Percentiles rank a stretch among this genome's conserved stretches.
Evolutionary conservation across 257 asterid species (phyloP).

Genomic region (Solanum sitiens): DNA sequence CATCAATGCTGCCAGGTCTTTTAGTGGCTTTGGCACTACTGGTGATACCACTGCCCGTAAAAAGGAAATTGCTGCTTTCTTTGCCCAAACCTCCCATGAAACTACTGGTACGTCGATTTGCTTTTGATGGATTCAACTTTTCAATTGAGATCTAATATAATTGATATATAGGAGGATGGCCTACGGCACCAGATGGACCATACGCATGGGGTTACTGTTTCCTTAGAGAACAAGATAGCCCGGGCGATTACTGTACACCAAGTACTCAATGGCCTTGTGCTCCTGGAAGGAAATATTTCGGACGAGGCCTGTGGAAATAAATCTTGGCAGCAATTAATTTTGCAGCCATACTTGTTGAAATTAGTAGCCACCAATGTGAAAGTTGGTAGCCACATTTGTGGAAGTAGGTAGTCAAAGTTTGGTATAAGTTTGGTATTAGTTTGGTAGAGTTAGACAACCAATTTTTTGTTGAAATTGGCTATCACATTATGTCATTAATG

Average conservation of each 20-base stretch:
- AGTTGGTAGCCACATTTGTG: no score
- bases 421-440: no score
- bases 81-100: slow-evolving; percentile 8
- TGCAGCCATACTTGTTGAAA: no score
- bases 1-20: slow-evolving; percentile 9
- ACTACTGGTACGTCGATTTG: not conserved
- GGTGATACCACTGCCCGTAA: not conserved
- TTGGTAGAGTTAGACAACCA: no score
- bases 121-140: not conserved
- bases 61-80: no score
- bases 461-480: no score
- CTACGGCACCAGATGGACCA: slow-evolving; percentile 24
- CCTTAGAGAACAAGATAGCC: slow-evolving; percentile 12
- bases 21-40: slow-evolving; percentile 14
- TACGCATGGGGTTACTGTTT: slow-evolving; percentile 28
- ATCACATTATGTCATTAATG: no score
- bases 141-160: not conserved
- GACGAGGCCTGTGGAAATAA: no score
- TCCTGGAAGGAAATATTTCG: slow-evolving; percentile 11
- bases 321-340: no score
- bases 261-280: slow-evolving; percentile 21
- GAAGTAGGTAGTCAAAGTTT: no score
- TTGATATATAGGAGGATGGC: slow-evolving; percentile 14
- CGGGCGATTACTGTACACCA: not conserved
- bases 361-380: no score